phyloP scores from a whole-genome alignment of 306 rosid species.

The Macrotyloma uniflorum region DNA sequence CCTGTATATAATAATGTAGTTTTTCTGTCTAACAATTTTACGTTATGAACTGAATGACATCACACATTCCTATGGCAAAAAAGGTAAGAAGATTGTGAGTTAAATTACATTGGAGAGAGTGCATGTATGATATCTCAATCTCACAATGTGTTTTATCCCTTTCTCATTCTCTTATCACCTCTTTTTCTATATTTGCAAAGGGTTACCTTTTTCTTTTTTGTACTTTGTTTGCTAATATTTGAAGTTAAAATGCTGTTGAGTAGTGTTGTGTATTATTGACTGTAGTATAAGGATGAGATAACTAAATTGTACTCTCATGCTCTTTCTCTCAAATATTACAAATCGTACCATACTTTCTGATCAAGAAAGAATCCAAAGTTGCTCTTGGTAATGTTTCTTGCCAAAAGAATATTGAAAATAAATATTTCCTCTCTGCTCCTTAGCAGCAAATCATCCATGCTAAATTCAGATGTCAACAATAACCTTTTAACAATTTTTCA shows the following conservation, averaged over 20 bases:
- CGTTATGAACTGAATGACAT: neutral
- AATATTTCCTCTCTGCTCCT: neutral
- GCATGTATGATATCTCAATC: neutral
- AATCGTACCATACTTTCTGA: neutral
- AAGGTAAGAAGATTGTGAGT: neutral
- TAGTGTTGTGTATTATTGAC: neutral
- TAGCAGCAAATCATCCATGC: neutral
- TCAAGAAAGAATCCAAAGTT: neutral
- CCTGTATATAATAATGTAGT: neutral
- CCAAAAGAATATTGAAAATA: neutral
- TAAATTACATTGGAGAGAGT: neutral
- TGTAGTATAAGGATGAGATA: neutral
- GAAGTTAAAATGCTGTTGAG: neutral
- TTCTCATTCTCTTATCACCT: neutral
- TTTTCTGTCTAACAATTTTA: conserved; percentile 12
- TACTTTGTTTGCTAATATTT: neutral
- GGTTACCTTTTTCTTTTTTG: no score
- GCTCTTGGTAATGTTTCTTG: neutral
- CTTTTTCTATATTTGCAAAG: neutral
- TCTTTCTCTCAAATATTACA: neutral
- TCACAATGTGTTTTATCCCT: neutral
- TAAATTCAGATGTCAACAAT: neutral
- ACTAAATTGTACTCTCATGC: neutral
- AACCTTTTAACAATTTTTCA: neutral
- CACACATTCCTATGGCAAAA: neutral